phyloP scores from a whole-genome alignment of 2,329 filamentous ascomycete species.

The Colletotrichum endophyticum region DNA sequence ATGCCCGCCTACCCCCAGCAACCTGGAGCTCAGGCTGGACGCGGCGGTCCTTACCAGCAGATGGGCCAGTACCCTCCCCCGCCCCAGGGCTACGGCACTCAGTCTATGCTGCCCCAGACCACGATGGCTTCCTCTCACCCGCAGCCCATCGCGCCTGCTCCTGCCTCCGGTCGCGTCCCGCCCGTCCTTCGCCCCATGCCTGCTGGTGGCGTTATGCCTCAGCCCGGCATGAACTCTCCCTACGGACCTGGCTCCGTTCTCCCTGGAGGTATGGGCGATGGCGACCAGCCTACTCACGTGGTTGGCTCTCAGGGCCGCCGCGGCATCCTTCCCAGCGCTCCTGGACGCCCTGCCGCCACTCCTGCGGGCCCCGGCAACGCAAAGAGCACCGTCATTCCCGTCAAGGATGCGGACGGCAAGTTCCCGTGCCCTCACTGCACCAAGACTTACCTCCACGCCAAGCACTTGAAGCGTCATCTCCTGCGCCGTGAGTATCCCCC shows the following conservation, averaged over 20 bases:
- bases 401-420: constrained; percentile 97
- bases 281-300: constrained; percentile 81
- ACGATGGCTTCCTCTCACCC: constrained; percentile 72
- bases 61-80: constrained; percentile 62
- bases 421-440: constrained; percentile 98
- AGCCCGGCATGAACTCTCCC: constrained; percentile 61
- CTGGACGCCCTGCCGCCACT: constrained; percentile 80
- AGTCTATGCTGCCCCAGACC: constrained; percentile 70
- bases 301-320: constrained; percentile 93
- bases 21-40: constrained; percentile 40
- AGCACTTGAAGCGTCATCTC: constrained; percentile 96
- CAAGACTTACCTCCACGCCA: constrained; percentile 96
- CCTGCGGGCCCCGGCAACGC: constrained; percentile 69
- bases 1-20: constrained; percentile 60
- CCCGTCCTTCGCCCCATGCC: constrained; percentile 74
- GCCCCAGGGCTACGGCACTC: constrained; percentile 60
- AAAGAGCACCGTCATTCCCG: constrained; percentile 85
- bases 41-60: constrained; percentile 56
- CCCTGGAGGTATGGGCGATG: constrained; percentile 60
- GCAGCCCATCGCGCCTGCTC: constrained; percentile 78
- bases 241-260: constrained; percentile 64
- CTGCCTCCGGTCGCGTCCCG: constrained; percentile 59
- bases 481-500: constrained; percentile 80
- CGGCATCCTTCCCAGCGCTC: constrained; percentile 89
- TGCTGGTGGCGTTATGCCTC: constrained; percentile 66